A percentile compares a stretch with the other conserved stretches of the same genome.
These are phyloP conservation scores for Lactarius pseudohatsudake DNA, from an alignment of 768 basidiomycete species.

Conservation along the genomic window DNA sequence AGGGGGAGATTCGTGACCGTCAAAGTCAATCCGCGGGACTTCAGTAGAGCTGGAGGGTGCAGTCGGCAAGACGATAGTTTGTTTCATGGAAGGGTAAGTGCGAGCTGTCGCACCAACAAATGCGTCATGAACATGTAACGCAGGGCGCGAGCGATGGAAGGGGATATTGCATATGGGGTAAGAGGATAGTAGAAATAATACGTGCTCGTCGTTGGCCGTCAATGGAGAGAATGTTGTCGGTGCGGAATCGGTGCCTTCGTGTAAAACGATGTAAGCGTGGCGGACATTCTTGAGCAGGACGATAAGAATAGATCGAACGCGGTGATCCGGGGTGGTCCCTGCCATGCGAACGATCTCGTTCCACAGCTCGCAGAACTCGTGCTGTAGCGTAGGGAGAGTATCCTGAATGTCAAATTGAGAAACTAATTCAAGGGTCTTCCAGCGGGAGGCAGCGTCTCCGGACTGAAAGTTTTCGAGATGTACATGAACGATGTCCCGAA, in stretches of 20 bases:
- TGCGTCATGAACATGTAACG: too few species aligned
- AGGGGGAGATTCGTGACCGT: too few species aligned
- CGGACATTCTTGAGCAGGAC: neutral
- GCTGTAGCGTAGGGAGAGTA: conserved; percentile 5
- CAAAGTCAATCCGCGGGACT: too few species aligned
- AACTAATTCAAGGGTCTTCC: neutral
- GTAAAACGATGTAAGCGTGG: neutral
- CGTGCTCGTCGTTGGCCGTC: neutral
- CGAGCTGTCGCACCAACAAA: too few species aligned
- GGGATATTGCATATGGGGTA: conserved; percentile 6
- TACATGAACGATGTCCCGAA: neutral
- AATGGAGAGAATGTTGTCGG: neutral
- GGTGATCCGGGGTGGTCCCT: neutral
- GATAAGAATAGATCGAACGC: neutral
- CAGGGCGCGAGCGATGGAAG: neutral
- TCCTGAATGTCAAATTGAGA: neutral
- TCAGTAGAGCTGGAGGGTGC: too few species aligned
- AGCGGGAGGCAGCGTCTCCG: too few species aligned
- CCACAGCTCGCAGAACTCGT: conserved; percentile 14
- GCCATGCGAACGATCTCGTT: conserved; percentile 1
- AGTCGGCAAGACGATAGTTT: neutral
- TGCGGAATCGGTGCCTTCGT: neutral
- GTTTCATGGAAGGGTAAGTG: too few species aligned
- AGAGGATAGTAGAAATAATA: neutral
- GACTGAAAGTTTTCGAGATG: neutral